Conservation (phyloP, 805 yeast genomes). For the Kuraishia capsulata region DNA sequence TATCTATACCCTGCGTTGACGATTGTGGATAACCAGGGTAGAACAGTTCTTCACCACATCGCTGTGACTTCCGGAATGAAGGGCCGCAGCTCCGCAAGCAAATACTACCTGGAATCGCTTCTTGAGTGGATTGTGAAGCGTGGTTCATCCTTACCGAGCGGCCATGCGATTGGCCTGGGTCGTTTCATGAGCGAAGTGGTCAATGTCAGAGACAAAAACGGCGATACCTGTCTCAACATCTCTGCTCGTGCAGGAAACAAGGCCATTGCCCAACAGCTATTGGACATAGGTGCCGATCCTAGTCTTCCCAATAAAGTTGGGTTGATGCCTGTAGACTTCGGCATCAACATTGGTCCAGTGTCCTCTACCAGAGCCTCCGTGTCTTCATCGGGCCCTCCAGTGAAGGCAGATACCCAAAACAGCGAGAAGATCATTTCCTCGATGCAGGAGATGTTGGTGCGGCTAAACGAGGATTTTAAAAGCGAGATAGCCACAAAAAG, state of each 20-base stretch:
- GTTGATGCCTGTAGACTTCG: constrained; percentile 79
- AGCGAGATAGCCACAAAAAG: constrained; percentile 47
- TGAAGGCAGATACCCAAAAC: constrained; percentile 9
- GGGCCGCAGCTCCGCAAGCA: constrained; percentile 62
- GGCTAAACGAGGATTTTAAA: constrained; percentile 51
- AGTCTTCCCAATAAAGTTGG: constrained; percentile 77
- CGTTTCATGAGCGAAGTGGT: constrained; percentile 62
- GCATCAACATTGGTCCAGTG: constrained; percentile 37
- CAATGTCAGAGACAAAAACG: constrained; percentile 85
- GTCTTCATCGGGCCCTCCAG: neutral
- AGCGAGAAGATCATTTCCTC: constrained; percentile 37
- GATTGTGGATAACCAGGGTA: constrained; percentile 55
- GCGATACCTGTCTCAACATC: constrained; percentile 90
- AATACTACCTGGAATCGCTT: constrained; percentile 63
- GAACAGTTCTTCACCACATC: constrained; percentile 84
- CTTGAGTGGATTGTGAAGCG: constrained; percentile 69
- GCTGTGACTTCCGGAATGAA: constrained; percentile 71
- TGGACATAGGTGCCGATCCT: constrained; percentile 85
- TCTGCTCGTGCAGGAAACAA: constrained; percentile 85
- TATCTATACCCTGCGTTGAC: constrained; percentile 68
- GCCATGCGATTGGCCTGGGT: constrained; percentile 38
- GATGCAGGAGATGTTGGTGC: constrained; percentile 38
- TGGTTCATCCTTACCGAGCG: constrained; percentile 31
- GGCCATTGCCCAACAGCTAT: constrained; percentile 67
- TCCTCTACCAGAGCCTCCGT: neutral